phyloP scores from a whole-genome alignment of 768 basidiomycete species.

The Hydnum rufescens region DNA sequence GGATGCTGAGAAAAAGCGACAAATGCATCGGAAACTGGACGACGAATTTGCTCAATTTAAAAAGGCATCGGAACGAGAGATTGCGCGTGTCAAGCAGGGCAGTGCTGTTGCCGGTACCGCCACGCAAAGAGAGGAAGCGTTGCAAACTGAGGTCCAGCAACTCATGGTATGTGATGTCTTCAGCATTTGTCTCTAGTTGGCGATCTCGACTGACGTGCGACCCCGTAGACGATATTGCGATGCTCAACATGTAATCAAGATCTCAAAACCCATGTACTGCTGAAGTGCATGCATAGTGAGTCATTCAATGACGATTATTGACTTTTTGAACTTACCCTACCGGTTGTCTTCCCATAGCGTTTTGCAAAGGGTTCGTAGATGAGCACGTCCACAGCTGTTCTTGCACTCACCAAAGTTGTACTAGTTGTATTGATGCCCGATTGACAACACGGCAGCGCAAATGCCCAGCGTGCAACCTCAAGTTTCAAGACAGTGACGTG shows the following conservation, averaged over 20 bases:
- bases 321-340: conserved; percentile 1
- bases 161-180: conserved; percentile 6
- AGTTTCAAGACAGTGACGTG: conserved; percentile 76
- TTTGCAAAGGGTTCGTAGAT: conserved; percentile 35
- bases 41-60: conserved; percentile 26
- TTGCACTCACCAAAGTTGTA: conserved; percentile 11
- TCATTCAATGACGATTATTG: conserved; percentile 12
- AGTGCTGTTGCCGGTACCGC: conserved; percentile 10
- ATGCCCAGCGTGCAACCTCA: conserved; percentile 71
- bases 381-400: conserved; percentile 6
- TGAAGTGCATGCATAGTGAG: conserved; percentile 85
- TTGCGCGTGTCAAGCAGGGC: conserved; percentile 32
- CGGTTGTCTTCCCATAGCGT: conserved; percentile 31
- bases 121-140: conserved; percentile 19
- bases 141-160: conserved; percentile 32
- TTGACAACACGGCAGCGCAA: conserved; percentile 80
- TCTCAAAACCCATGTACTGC: conserved; percentile 62
- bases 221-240: conserved; percentile 48
- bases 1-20: conserved; percentile 8
- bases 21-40: conserved; percentile 18
- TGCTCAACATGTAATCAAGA: conserved; percentile 72
- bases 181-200: not conserved
- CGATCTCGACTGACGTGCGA: not conserved
- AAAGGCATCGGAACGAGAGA: conserved; percentile 15
- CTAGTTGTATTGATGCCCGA: conserved; percentile 60